Evolutionary conservation across 1,139 yeast genomes (phyloP).

Genomic region (Suhomyces coccinellae): DNA sequence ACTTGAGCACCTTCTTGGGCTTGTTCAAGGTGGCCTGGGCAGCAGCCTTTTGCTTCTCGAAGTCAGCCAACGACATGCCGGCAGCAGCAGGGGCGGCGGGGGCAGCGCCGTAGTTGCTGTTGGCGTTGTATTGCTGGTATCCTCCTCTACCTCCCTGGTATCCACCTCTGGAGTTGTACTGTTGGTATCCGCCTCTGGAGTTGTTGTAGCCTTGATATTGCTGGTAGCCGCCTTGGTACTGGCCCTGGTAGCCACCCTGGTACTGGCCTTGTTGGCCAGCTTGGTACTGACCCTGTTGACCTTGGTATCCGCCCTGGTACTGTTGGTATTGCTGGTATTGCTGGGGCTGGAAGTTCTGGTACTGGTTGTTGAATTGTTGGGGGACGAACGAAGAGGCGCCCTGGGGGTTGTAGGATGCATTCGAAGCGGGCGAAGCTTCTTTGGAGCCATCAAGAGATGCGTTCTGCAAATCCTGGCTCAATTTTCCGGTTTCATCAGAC

Average conservation of each 20-base stretch:
- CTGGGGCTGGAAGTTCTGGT: constrained; percentile 11
- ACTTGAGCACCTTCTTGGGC: constrained; percentile 62
- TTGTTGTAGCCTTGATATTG: constrained; percentile 15
- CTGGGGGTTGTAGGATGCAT: constrained; percentile 24
- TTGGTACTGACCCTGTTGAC: constrained; percentile 4
- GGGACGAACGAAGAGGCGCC: constrained; percentile 48
- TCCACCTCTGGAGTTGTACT: constrained; percentile 20
- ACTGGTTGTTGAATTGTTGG: constrained; percentile 26
- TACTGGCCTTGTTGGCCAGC: constrained; percentile 4
- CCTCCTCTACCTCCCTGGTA: constrained; percentile 24
- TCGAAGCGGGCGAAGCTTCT: constrained; percentile 31
- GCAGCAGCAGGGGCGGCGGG: constrained; percentile 35
- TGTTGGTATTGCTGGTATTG: constrained; percentile 15
- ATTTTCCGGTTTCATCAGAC: constrained; percentile 50
- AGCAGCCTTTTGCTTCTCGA: constrained; percentile 67
- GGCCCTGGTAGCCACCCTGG: constrained; percentile 19
- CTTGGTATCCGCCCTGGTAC: constrained; percentile 15
- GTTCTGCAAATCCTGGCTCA: constrained; percentile 57
- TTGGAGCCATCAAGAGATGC: constrained; percentile 34
- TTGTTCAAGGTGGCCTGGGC: constrained; percentile 43
- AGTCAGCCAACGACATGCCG: constrained; percentile 87
- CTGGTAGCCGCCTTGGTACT: constrained; percentile 21
- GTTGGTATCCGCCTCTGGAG: constrained; percentile 24
- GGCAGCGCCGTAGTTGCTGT: constrained; percentile 23
- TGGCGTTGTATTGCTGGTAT: constrained; percentile 30